phyloP scores from a whole-genome alignment of 257 asterid genomes.

The Gentiana straminea region DNA sequence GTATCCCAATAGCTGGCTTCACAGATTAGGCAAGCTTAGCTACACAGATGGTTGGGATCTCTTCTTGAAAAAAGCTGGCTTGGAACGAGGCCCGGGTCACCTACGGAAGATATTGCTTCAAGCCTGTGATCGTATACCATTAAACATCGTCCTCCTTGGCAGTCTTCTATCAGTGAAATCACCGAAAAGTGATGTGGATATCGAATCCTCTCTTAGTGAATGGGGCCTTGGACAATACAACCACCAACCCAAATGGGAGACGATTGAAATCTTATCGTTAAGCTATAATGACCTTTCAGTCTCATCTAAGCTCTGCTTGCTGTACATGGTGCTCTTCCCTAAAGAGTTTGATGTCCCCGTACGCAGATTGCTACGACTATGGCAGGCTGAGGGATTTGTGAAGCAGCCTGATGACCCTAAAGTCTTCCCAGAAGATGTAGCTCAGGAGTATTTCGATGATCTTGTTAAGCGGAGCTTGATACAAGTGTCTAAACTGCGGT shows the following conservation, averaged over 20 bases:
- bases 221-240: not conserved
- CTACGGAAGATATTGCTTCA: not conserved
- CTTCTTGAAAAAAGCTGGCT: slow-evolving; percentile 15
- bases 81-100: not conserved
- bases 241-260: not conserved
- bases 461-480: slow-evolving; percentile 21
- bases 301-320: slow-evolving; percentile 18
- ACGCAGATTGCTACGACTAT: slow-evolving; percentile 26
- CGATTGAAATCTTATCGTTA: slow-evolving; percentile 10
- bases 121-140: slow-evolving; percentile 13
- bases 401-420: not conserved
- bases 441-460: slow-evolving; percentile 11
- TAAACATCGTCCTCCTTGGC: slow-evolving; percentile 25
- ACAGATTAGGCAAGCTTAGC: not conserved
- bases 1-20: not conserved
- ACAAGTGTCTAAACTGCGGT: slow-evolving; percentile 23
- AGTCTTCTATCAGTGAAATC: slow-evolving; percentile 16
- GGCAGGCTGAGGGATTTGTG: slow-evolving; percentile 35
- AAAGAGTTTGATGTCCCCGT: slow-evolving; percentile 25
- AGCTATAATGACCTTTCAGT: slow-evolving; percentile 15
- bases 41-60: not conserved
- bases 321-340: slow-evolving; percentile 28
- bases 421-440: slow-evolving; percentile 11
- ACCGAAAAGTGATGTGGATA: not conserved
- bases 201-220: not conserved